phyloP scores from a whole-genome alignment of 2,329 filamentous ascomycete genomes.

The Rosellinia necatrix region DNA sequence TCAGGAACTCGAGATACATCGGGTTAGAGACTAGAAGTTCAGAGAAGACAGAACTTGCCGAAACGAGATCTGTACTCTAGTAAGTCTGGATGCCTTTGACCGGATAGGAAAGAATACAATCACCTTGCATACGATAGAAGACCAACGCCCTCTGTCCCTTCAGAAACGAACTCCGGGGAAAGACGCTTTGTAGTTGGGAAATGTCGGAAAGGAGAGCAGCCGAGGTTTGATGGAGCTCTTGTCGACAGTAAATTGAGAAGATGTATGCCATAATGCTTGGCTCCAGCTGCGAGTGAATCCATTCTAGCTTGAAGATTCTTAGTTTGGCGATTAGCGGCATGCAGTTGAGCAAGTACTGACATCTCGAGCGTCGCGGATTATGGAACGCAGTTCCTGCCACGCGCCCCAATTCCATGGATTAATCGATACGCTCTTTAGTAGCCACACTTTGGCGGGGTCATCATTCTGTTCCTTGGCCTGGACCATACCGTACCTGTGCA shows the following conservation, averaged over 20 bases:
- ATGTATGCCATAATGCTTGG: not conserved
- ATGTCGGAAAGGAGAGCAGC: slow-evolving; percentile 1
- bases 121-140: slow-evolving; percentile 1
- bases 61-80: not conserved
- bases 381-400: not conserved
- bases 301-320: not conserved
- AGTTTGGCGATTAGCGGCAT: no score
- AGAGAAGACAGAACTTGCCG: not conserved
- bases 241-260: not conserved
- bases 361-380: not conserved
- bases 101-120: not conserved
- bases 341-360: not conserved
- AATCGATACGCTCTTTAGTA: slow-evolving; percentile 7
- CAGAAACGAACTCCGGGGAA: not conserved
- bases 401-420: slow-evolving; percentile 9
- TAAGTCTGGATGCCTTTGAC: no score
- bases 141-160: not conserved
- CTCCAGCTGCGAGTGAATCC: not conserved
- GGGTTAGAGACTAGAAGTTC: not conserved
- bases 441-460: not conserved
- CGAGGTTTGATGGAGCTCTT: not conserved
- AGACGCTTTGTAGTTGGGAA: not conserved
- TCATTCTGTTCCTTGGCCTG: not conserved
- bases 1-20: slow-evolving; percentile 5
- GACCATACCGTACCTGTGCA: slow-evolving; percentile 4